Base-by-base conservation (phyloP, 148 eudicot genomes). In the Limonium bicolor region DNA sequence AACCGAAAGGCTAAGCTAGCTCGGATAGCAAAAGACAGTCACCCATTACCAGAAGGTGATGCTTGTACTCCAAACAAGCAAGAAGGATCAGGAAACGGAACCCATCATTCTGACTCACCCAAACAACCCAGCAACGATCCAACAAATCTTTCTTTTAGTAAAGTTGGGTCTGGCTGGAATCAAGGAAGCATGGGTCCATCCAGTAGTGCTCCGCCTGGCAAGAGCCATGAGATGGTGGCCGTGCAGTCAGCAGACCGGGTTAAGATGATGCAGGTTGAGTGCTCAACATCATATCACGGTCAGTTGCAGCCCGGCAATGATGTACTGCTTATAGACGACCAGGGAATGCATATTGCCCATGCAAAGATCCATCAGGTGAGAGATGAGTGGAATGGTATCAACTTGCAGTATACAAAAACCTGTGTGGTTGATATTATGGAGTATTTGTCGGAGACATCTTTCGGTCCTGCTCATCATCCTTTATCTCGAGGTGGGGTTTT, bases 1-100 rank as follows among this genome's bases (percentile, higher is more conserved):
- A 90, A 90, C 49, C 73, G 97, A 41, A 90, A 80, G 59, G 95
- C 97, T 4, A 80, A 62, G 71, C 64, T 84, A 27, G 92, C 93
- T 5, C 87, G 95, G 47, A 66, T 64, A 20, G 86, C 92, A 3
- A 87, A 83, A 63, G 94, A 80, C 66, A 62, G 41, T 16, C 76
- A 77, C 36, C 59, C 22, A 38, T 48, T 61, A 17, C 53, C 66
- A 24, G 84, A 76, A 30, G 75, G 56, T 20, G 86, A 77, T 14
- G 64, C 53, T 37, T 34, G 50, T 62, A 41, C 39, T 38, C 46
- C 48, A 17, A 72, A 67, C 33, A 75, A 69, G 61, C 74, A 66
- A 58, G 70, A 59, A 12, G 51, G 57, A n/a, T 55, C 66, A 6
- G 58, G 60, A 25, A 24, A 31, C 6, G 64, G 31, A 6, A n/a